Base-by-base conservation (phyloP, 2,329 filamentous ascomycete species). In the Endoconidiophora laricicola region DNA sequence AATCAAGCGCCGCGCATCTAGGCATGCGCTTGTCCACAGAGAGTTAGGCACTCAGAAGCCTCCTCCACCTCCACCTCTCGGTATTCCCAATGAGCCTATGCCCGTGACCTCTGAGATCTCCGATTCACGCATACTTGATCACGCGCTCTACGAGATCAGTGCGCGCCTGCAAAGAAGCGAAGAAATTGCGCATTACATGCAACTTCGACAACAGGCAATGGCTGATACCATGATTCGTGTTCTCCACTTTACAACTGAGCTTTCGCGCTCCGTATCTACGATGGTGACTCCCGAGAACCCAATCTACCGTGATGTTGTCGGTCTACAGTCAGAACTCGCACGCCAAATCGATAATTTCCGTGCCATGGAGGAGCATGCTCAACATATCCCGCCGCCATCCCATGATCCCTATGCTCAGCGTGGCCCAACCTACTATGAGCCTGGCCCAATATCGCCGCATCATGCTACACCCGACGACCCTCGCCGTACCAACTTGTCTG, bases 1-100 rank as follows among this genome's bases (percentile, higher is more conserved):
- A 61, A 98, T 98, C 65, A 95, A 95, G 66, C 82, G 91, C 54
- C 78, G 91, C 54, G 90, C 91, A 16, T 96, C 90, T 36, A 76
- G 91, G 54, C 91, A 96, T 66, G 83, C 90, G 22, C 72, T 96
- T 50, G 93, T 95, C 22, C 87, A 96, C 61, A 79, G 90, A 57
- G 91, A 96, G 12, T 94, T 91, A 66, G 83, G 80, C 55, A 85
- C 86, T 22, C 86, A 91, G 58, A 55, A 55, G 22, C 44, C 45
- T 16, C 53, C 52, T 20, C 36, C 49, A 20, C 52, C 54, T 10
- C 49, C 48, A 12, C 54, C 49, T 14, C 82, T 86, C 7, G 85
- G 85, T 12, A 86, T 85, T n/a, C 83, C 88, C 1, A 79, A 84
- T 22, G 87, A 94, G 60, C 76, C 85, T 7, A 81, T 87, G 65